phyloP scores from a whole-genome alignment of 1,139 yeast genomes.

The Yamadazyma blattariae region DNA sequence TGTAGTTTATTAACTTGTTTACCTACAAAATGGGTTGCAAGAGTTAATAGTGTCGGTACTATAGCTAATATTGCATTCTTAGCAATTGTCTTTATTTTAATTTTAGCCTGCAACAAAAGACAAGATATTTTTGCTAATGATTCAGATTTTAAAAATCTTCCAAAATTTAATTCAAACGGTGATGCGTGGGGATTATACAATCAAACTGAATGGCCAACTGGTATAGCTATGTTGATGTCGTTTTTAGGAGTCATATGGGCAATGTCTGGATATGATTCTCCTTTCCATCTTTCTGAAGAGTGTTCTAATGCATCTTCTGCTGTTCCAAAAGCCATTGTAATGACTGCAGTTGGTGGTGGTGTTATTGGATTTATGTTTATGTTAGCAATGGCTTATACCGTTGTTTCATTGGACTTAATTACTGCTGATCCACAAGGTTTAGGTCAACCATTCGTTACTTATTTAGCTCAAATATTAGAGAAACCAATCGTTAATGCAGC shows the following conservation, averaged over 20 bases:
- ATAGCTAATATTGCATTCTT: slow-evolving; percentile 49
- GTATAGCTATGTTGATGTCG: slow-evolving; percentile 57
- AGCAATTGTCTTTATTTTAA: slow-evolving; percentile 53
- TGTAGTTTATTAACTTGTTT: slow-evolving; percentile 50
- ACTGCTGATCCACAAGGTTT: slow-evolving; percentile 48
- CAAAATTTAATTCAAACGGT: slow-evolving; percentile 49
- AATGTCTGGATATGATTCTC: slow-evolving; percentile 74
- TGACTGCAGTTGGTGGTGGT: slow-evolving; percentile 65
- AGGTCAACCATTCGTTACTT: slow-evolving; percentile 68
- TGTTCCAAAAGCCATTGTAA: slow-evolving; percentile 64
- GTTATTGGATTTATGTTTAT: slow-evolving; percentile 60
- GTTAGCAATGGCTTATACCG: slow-evolving; percentile 64
- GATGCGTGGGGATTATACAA: slow-evolving; percentile 60
- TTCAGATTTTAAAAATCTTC: slow-evolving; percentile 18
- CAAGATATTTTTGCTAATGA: slow-evolving; percentile 20
- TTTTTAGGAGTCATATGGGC: slow-evolving; percentile 73
- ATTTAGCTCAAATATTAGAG: slow-evolving; percentile 50
- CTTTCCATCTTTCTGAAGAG: slow-evolving; percentile 73
- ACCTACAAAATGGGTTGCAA: slow-evolving; percentile 57
- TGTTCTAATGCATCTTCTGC: slow-evolving; percentile 64
- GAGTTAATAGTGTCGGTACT: slow-evolving; percentile 54
- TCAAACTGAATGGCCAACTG: slow-evolving; percentile 66
- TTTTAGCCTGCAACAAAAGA: slow-evolving; percentile 54
- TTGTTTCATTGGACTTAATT: slow-evolving; percentile 51
- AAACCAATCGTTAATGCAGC: slow-evolving; percentile 48